These are phyloP conservation scores for Escovopsis sp. DNA, from an alignment of 2,329 filamentous ascomycete genomes.

Conservation along the genomic window DNA sequence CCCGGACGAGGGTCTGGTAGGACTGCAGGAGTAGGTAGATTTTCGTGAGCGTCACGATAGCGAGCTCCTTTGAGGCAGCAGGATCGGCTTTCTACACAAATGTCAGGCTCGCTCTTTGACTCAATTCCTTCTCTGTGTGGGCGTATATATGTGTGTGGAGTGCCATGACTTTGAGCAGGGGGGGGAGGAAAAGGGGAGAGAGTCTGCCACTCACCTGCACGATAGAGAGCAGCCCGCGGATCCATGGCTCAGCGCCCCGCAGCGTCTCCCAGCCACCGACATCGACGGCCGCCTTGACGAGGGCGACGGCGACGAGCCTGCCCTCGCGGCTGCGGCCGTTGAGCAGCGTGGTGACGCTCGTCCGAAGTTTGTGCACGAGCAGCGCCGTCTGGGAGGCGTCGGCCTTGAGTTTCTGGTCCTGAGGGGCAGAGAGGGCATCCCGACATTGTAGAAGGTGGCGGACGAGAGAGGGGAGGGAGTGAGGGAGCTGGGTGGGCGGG, in stretches of 20 bases:
- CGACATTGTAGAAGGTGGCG: conserved; percentile 42
- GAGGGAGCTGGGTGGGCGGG: conserved; percentile 56
- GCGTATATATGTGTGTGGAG: too few relatives aligned
- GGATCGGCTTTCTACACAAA: conserved; percentile 56
- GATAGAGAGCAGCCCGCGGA: conserved; percentile 57
- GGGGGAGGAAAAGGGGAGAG: not conserved
- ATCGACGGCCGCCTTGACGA: conserved; percentile 71
- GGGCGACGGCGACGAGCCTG: conserved; percentile 59
- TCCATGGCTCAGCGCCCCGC: conserved; percentile 58
- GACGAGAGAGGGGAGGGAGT: conserved; percentile 54
- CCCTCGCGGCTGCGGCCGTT: conserved; percentile 61
- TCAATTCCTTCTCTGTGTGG: too few relatives aligned
- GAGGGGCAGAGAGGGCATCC: conserved; percentile 45
- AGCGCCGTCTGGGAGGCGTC: conserved; percentile 47
- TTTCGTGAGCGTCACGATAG: conserved; percentile 60
- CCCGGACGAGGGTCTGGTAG: conserved; percentile 68
- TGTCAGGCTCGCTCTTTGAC: conserved; percentile 10
- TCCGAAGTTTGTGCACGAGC: conserved; percentile 71
- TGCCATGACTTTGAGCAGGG: not conserved
- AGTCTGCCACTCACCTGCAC: conserved; percentile 42
- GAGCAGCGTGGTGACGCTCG: conserved; percentile 60
- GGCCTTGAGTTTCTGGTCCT: conserved; percentile 44
- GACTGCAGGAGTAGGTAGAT: conserved; percentile 73
- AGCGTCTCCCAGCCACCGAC: conserved; percentile 74
- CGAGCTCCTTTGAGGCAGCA: conserved; percentile 57